Evolutionary conservation across 257 asterid genomes (phyloP), one percentile per base, ranked within the genome.

Genomic region (Ilex aquifolium): DNA sequence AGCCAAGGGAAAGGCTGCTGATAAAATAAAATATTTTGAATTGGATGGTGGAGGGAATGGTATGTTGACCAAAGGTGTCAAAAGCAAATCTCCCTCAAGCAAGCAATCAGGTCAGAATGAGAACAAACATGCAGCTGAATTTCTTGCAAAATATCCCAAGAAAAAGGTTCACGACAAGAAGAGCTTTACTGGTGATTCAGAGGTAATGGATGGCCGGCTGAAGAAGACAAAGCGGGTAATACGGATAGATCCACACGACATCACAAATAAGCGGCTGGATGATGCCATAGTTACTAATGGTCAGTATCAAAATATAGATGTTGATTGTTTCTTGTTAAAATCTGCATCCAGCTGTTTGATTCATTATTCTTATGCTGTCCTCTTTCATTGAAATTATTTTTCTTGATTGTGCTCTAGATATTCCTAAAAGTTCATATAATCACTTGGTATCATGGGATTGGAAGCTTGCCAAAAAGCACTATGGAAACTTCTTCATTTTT

Each of bases 201-300:
- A 70, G 46, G 44, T 64, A 57, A 60, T 46, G 59, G 88, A 79
- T 57, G 72, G 39, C 29, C 82, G 59, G 48, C 85, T 79, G 32
- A 90, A 76, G 88, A 87, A 82, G 86, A 87, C 82, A 53, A 87
- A 85, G 69, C 80, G 78, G 61, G 85, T 62, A 57, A 82, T 92
- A 46, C 82, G 88, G 64, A 63, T 89, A 51, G 92, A 89, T 75
- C 97, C 90, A 73, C 64, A 75, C 77, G 97, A 92, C 76, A 74
- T 69, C 70, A 86, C 98, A 62, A 89, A 88, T 70, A 92, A 92
- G 88, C 83, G 97, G 78, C 67, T 92, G 74, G 84, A 84, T 74
- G 99, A 89, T 75, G 84, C 60, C 65, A 30, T 65, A 44, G 31
- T 76, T 56, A 65, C 44, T 71, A 76, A 68, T 62, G 90, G 95